Base-by-base conservation (phyloP, 495 filamentous ascomycete species). In the Aspergillus bridgeri region DNA sequence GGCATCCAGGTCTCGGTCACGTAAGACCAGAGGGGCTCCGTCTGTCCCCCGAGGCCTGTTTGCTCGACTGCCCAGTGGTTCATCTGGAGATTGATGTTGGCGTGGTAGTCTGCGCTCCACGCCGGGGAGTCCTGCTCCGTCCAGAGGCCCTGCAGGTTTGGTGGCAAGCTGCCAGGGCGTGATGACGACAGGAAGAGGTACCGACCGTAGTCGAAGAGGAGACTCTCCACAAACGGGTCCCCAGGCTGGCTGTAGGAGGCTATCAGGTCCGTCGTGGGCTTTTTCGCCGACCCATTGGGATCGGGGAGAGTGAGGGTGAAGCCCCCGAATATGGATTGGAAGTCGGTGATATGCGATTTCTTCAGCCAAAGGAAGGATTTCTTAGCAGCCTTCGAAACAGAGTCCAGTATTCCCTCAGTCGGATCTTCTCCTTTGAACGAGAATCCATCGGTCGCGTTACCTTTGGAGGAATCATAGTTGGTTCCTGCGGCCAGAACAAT, bases 81-180 rank as follows among this genome's bases (percentile, higher is more conserved):
- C 80, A 83, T 83, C 58, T 82, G 79, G 8, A 83, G 51, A 51
- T 81, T 81, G 46, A 81, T 81, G 38, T 81, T 76, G 33, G 71
- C 68, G 51, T 80, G 77, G 55, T 81, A 82, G 54, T 82, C 78
- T 5, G 68, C 71, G 48, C 75, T 65, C 79, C 79, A 83, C 6
- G 69, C 63, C 25, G 63, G 65, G 11, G 58, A 58, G 22, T 73
- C 54, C 0, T 53, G 61, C 9, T 67, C 63, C n/a, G 65, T 65
- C 78, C 77, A 79, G 25, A 62, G 67, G 2, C 78, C 75, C 60
- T 81, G 78, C 8, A 81, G 67, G 56, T 81, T 80, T 5, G 77
- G 70, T 1, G 74, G 79, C 3, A 73, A 69, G 3, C 73, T 75
- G 46, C 74, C 73, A 2, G 66, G 56, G 5, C 80, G 68, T 0